These are phyloP conservation scores for Pleurotus citrinopileatus DNA, from an alignment of 768 basidiomycete species.

Conservation along the genomic window DNA sequence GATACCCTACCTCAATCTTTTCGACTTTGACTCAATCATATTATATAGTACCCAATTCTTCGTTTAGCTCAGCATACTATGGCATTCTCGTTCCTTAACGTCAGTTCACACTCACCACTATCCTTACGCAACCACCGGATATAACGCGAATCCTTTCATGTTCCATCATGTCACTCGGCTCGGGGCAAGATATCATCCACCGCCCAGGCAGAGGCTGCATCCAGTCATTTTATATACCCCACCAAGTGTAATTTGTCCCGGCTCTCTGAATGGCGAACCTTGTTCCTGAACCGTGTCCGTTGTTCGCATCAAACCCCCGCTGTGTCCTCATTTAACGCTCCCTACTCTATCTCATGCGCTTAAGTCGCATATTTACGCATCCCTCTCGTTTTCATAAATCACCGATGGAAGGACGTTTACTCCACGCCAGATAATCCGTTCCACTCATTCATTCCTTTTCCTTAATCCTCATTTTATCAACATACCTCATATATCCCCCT, in stretches of 20 bases:
- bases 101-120: neutral
- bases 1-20: neutral
- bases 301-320: neutral
- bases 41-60: constrained; percentile 16
- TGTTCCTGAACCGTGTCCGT: neutral
- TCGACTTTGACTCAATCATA: neutral
- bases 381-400: neutral
- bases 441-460: neutral
- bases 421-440: constrained; percentile 6
- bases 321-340: constrained; percentile 8
- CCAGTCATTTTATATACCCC: constrained; percentile 9
- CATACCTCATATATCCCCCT: constrained; percentile 1
- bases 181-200: constrained; percentile 5
- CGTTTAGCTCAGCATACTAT: constrained; percentile 7
- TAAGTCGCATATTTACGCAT: constrained; percentile 9
- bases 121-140: constrained; percentile 3
- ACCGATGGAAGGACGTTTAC: constrained; percentile 9
- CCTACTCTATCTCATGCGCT: constrained; percentile 6
- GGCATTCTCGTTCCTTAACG: constrained; percentile 1
- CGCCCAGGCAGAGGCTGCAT: constrained; percentile 4
- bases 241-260: neutral
- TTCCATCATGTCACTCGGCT: constrained; percentile 4
- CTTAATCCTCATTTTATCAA: neutral
- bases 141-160: constrained; percentile 9
- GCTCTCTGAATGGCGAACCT: constrained; percentile 4